These are phyloP conservation scores for Phytophthora lateralis DNA, from an alignment of 352 stramenopile species.

Conservation along the genomic window DNA sequence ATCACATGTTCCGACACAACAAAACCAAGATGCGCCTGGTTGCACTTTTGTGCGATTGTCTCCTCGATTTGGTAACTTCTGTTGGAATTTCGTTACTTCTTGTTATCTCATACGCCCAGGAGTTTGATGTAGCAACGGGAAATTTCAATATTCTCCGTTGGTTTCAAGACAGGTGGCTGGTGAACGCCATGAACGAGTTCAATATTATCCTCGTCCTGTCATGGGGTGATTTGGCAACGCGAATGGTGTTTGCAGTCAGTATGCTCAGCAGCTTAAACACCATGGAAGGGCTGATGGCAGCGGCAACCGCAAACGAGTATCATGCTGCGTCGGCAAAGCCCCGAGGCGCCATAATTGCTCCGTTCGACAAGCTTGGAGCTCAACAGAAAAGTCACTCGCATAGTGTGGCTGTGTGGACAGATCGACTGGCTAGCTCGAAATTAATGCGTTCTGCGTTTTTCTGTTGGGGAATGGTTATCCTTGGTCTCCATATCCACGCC, in stretches of 20 bases:
- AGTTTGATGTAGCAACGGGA: constrained; percentile 15
- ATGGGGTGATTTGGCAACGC: constrained; percentile 31
- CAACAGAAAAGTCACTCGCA: not conserved
- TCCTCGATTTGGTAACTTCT: constrained; percentile 36
- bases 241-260: constrained; percentile 37
- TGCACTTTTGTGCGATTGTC: constrained; percentile 28
- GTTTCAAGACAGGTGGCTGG: constrained; percentile 41
- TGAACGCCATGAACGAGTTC: constrained; percentile 41
- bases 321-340: not conserved
- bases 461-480: constrained; percentile 31
- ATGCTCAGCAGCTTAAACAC: constrained; percentile 43
- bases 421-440: constrained; percentile 21
- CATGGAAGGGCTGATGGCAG: constrained; percentile 27
- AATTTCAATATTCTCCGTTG: constrained; percentile 30
- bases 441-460: constrained; percentile 26
- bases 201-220: constrained; percentile 39
- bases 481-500: constrained; percentile 31
- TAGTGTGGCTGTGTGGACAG: constrained; percentile 10
- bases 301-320: constrained; percentile 1
- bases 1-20: constrained; percentile 35
- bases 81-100: constrained; percentile 35
- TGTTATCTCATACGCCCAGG: constrained; percentile 24
- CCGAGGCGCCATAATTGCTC: constrained; percentile 14
- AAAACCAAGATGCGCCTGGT: constrained; percentile 34
- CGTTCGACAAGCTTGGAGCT: constrained; percentile 4